Evolutionary conservation across 2,329 filamentous ascomycete species (phyloP).

Genomic region (Mycogone perniciosa): DNA sequence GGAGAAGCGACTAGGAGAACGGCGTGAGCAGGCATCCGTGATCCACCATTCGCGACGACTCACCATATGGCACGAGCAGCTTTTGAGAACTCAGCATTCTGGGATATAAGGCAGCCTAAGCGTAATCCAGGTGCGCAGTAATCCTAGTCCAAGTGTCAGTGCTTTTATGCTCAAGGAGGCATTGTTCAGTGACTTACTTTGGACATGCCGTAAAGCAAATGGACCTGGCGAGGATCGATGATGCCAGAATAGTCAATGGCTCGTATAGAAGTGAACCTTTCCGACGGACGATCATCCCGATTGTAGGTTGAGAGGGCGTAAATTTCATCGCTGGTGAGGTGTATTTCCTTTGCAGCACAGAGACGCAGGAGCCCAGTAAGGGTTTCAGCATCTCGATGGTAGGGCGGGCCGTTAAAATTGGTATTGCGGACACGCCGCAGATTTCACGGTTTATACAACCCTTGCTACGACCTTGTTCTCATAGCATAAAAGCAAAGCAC

Average conservation of each 20-base stretch:
- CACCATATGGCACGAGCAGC: neutral
- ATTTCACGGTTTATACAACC: too few relatives aligned
- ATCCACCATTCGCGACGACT: neutral
- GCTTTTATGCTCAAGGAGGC: neutral
- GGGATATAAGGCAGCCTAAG: neutral
- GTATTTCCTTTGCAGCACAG: neutral
- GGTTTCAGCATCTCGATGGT: neutral
- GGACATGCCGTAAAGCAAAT: neutral
- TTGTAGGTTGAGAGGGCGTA: neutral
- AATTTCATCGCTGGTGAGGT: conserved; percentile 7
- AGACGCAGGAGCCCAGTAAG: neutral
- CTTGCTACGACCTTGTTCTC: too few relatives aligned
- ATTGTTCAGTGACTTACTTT: neutral
- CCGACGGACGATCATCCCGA: neutral
- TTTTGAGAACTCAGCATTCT: neutral
- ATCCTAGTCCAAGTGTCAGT: neutral
- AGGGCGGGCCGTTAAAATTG: too few relatives aligned
- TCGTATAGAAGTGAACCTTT: neutral
- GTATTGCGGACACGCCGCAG: too few relatives aligned
- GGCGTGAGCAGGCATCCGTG: neutral
- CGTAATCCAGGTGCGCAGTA: neutral
- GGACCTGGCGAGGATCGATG: neutral
- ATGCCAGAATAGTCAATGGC: neutral
- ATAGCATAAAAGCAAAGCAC: too few relatives aligned
- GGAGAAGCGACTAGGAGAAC: neutral